These are phyloP conservation scores for Marchantia polymorpha DNA, from an alignment of 225 moss, liverwort and hornwort species.

Conservation along the genomic window DNA sequence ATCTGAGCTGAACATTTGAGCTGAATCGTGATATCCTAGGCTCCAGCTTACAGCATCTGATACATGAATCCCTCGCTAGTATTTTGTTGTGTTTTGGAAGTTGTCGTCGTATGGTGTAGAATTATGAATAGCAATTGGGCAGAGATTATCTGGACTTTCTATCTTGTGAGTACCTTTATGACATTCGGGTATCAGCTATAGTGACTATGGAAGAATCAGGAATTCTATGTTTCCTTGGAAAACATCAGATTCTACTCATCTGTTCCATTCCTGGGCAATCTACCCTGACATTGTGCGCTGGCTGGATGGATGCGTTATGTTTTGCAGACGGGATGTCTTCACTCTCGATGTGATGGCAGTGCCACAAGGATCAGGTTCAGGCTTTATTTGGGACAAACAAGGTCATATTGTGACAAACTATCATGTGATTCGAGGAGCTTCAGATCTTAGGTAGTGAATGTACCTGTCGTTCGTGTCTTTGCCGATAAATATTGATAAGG, in stretches of 20 bases:
- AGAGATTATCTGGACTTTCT: neutral
- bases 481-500: neutral
- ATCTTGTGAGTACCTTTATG: too few relatives aligned
- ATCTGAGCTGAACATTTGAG: too few relatives aligned
- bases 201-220: neutral
- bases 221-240: neutral
- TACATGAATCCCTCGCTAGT: too few relatives aligned
- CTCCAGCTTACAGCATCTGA: neutral
- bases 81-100: too few relatives aligned
- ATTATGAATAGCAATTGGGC: neutral
- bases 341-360: slow-evolving; percentile 98
- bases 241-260: neutral
- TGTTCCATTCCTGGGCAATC: neutral
- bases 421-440: slow-evolving; percentile 97
- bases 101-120: neutral
- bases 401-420: slow-evolving; percentile 98
- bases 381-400: slow-evolving; percentile 95
- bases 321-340: slow-evolving; percentile 86
- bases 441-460: slow-evolving; percentile 77
- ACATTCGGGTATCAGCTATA: neutral
- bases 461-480: neutral
- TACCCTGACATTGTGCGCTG: neutral
- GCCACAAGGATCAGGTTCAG: slow-evolving; percentile 99
- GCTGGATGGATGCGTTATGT: neutral
- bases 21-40: too few relatives aligned